These are phyloP conservation scores for Pseudopyrenochaeta lycopersici DNA, from an alignment of 2,329 filamentous ascomycete species.

Conservation along the genomic window DNA sequence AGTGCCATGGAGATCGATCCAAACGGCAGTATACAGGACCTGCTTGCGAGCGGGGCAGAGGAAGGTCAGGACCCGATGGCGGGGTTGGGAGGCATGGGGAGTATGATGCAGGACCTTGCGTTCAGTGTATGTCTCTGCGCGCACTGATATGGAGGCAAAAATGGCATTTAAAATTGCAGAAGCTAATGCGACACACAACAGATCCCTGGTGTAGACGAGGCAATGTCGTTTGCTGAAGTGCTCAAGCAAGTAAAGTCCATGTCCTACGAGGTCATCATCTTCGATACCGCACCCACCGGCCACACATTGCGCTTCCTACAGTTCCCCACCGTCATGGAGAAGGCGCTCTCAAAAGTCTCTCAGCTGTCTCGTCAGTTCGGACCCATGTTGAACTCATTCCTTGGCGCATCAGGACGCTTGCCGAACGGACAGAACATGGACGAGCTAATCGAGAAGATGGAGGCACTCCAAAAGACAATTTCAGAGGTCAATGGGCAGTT, in stretches of 20 bases:
- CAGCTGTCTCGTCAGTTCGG: conserved; percentile 95
- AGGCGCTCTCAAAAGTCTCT: conserved; percentile 95
- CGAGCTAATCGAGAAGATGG: conserved; percentile 94
- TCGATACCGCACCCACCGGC: conserved; percentile 97
- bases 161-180: neutral
- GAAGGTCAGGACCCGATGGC: conserved; percentile 74
- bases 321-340: conserved; percentile 97
- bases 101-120: conserved; percentile 98
- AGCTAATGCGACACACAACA: conserved; percentile 47
- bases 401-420: conserved; percentile 78
- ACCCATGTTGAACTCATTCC: conserved; percentile 91
- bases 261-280: conserved; percentile 98
- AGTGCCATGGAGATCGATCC: conserved; percentile 99
- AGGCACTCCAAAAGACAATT: conserved; percentile 91
- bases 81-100: conserved; percentile 75
- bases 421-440: conserved; percentile 93
- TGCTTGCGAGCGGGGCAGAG: conserved; percentile 82
- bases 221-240: conserved; percentile 99
- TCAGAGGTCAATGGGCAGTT: conserved; percentile 97
- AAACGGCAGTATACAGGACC: conserved; percentile 95
- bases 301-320: conserved; percentile 98
- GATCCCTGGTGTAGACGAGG: conserved; percentile 98
- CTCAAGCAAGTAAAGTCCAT: conserved; percentile 99
- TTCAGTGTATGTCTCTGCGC: conserved; percentile 74
- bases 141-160: neutral